Percentiles rank a stretch among this genome's conserved stretches.
Evolutionary conservation across 768 basidiomycete genomes (phyloP).

Genomic region (Tricholoma saponaceum): DNA sequence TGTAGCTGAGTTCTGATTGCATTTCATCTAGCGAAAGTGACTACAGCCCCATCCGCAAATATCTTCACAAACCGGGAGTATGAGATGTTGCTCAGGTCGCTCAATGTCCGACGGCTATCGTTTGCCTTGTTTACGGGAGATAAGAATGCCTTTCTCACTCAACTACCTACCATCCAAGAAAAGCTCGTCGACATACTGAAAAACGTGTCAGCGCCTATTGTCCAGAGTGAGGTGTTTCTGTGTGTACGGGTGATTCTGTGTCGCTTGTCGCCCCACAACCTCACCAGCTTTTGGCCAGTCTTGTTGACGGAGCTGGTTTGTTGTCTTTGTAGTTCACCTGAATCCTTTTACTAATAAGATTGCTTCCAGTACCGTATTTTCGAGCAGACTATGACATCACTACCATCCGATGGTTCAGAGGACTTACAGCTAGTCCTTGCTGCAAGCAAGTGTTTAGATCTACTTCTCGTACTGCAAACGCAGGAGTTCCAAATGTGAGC

Average conservation of each 20-base stretch:
- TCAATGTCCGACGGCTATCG: slow-evolving; percentile 84
- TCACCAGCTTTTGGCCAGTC: slow-evolving; percentile 97
- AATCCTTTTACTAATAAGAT: neutral
- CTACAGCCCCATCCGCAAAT: slow-evolving; percentile 85
- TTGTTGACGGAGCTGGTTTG: slow-evolving; percentile 86
- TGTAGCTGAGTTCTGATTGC: slow-evolving; percentile 23
- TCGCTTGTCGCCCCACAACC: slow-evolving; percentile 83
- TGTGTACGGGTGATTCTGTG: slow-evolving; percentile 90
- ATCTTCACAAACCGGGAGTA: slow-evolving; percentile 96
- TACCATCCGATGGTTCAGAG: slow-evolving; percentile 82
- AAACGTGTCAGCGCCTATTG: slow-evolving; percentile 72
- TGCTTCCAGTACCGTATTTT: slow-evolving; percentile 76
- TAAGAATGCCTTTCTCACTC: slow-evolving; percentile 86
- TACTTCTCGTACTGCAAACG: slow-evolving; percentile 89
- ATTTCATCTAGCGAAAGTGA: slow-evolving; percentile 56
- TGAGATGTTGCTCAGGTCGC: slow-evolving; percentile 82
- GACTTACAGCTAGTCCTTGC: slow-evolving; percentile 79
- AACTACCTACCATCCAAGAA: slow-evolving; percentile 93
- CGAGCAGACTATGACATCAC: slow-evolving; percentile 66
- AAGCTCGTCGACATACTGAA: slow-evolving; percentile 91
- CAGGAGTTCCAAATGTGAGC: slow-evolving; percentile 96
- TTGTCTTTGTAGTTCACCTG: slow-evolving; percentile 4
- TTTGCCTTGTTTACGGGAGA: slow-evolving; percentile 85
- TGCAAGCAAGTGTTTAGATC: slow-evolving; percentile 91
- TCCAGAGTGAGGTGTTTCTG: slow-evolving; percentile 92